Evolutionary conservation across 305 asterid species (phyloP).

Genomic region (Plantago rigida): DNA sequence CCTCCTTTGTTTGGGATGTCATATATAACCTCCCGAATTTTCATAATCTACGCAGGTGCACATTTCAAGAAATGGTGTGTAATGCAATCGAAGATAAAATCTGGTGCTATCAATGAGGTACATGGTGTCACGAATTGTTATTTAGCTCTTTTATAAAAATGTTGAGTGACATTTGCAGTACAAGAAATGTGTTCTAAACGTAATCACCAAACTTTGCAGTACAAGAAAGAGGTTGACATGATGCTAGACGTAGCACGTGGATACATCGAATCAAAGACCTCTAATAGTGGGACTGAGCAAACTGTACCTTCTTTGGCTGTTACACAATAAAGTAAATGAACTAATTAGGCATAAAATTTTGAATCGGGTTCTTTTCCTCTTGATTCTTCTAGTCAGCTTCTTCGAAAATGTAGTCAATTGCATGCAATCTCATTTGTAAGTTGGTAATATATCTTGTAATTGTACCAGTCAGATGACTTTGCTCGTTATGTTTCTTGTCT

Average conservation of each 20-base stretch:
- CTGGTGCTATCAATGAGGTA: conserved; percentile 57
- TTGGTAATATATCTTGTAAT: not conserved
- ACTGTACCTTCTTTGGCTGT: conserved; percentile 24
- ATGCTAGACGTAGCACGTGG: conserved; percentile 78
- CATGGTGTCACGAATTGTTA: not conserved
- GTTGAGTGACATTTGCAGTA: not conserved
- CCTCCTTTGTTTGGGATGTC: no score
- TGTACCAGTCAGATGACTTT: not conserved
- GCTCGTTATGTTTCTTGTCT: conserved; percentile 11
- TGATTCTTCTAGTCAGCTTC: conserved; percentile 4
- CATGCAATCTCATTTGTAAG: conserved; percentile 9
- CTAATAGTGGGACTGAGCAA: conserved; percentile 29
- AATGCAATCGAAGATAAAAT: conserved; percentile 79
- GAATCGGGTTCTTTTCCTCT: conserved; percentile 1
- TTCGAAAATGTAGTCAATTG: conserved; percentile 10
- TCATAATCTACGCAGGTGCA: conserved; percentile 44
- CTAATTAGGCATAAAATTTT: not conserved
- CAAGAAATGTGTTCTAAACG: not conserved
- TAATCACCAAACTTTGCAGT: conserved; percentile 39
- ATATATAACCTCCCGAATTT: not conserved
- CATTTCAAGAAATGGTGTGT: conserved; percentile 92
- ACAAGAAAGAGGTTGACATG: conserved; percentile 80
- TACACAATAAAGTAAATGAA: conserved; percentile 30
- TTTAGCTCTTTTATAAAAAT: not conserved
- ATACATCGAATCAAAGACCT: conserved; percentile 44